Conservation (phyloP, 768 basidiomycete genomes). For the Mycena vulgaris region DNA sequence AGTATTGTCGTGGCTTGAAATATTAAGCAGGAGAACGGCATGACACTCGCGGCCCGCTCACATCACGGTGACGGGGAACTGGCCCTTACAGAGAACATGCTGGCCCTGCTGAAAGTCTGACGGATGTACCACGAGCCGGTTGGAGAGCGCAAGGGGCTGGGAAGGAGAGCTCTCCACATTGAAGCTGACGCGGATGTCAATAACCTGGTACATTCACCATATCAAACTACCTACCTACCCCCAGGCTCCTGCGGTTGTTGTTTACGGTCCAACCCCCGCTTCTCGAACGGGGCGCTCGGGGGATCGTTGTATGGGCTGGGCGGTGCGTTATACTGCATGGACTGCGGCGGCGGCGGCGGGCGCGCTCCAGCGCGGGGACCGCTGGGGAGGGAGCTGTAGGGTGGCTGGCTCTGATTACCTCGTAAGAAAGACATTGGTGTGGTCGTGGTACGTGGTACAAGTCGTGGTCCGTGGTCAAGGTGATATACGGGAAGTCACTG, state of each 20-base stretch:
- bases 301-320: conserved; percentile 68
- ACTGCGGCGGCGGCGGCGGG: conserved; percentile 55
- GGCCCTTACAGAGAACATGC: conserved; percentile 83
- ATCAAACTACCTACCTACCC: conserved; percentile 45
- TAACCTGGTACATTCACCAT: not conserved
- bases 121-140: conserved; percentile 86
- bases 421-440: conserved; percentile 48
- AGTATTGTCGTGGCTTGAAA: conserved; percentile 82
- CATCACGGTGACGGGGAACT: conserved; percentile 82
- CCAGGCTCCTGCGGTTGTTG: conserved; percentile 43
- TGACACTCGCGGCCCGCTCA: conserved; percentile 51
- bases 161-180: conserved; percentile 74
- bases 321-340: conserved; percentile 58
- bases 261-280: conserved; percentile 60
- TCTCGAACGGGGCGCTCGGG: conserved; percentile 64
- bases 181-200: conserved; percentile 56
- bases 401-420: not conserved
- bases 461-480: conserved; percentile 11
- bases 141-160: conserved; percentile 81
- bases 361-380: conserved; percentile 54
- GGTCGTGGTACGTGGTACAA: conserved; percentile 26
- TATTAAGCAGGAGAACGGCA: not conserved
- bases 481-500: not conserved
- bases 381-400: conserved; percentile 49
- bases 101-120: conserved; percentile 81